Base-by-base conservation (phyloP, 2,329 filamentous ascomycete genomes). In the Epichloe sylvatica region DNA sequence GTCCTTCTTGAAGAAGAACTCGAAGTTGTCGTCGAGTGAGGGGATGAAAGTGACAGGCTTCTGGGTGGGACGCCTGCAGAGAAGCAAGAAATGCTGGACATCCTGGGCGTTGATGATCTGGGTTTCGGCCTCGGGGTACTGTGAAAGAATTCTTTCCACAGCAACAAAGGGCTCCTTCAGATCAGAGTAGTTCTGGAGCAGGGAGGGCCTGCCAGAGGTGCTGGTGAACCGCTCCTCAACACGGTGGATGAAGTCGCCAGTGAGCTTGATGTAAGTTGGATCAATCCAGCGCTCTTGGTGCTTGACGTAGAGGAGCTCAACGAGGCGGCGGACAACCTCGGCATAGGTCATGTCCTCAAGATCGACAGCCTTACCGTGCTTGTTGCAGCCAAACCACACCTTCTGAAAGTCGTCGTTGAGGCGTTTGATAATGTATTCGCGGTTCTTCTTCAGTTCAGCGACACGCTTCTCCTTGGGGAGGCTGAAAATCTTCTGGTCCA, bases 1-100 rank as follows among this genome's bases (percentile, higher is more conserved):
- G 67, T 98, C 92, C 74, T 98, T 98, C 81, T 98, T 98, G 83
- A 98, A 98, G 74, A 88, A 98, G 71, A 94, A 95, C 65, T 98
- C 92, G 57, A 98, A 98, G 64, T 91, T 95, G 55, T 94, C 89
- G 60, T 98, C 92, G 21, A 98, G 76, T n/a, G 85, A 76, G 5
- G 92, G 92, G 33, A 98, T 90, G 64, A 98, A 98, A 0, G 91
- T 92, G 30, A 94, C 86, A 2, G 92, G 92, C 77, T 98, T 98
- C 74, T 98, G 92, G 39, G 84, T 84, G 45, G 85, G 86, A 37
- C 89, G 83, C 70, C 92, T 83, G 75, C 90, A 97, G 41, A 98
- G 81, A 35, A 94, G 76, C 49, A 98, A 70, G 76, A 98, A 97
- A 70, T 97, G 85, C 70, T 98, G 92, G 9, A 95, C 89, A 70